Conservation (phyloP, 2,329 filamentous ascomycete species). For the Trichophyton equinum region DNA sequence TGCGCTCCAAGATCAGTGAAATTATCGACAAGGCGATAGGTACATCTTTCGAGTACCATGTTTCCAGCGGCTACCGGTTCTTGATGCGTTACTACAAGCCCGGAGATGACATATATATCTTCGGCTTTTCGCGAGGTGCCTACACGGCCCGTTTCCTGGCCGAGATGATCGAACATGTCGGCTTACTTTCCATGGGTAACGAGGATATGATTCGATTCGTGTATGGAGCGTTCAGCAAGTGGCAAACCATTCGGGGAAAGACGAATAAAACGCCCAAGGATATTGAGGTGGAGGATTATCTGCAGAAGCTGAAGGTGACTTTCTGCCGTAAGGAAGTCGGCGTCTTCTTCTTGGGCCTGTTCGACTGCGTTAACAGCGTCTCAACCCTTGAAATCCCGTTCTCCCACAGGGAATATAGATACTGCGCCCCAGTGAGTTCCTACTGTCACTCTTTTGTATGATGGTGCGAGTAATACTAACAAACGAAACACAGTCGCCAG, state of each 20-base stretch:
- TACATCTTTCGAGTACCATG: conserved; percentile 38
- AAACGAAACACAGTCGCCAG: conserved; percentile 24
- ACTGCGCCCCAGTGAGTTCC: conserved; percentile 27
- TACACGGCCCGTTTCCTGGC: conserved; percentile 44
- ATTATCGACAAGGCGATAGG: conserved; percentile 14
- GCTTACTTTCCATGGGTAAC: conserved; percentile 40
- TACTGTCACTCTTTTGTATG: conserved; percentile 9
- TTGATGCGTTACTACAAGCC: conserved; percentile 43
- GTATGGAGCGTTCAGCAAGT: conserved; percentile 24
- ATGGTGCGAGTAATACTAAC: conserved; percentile 11
- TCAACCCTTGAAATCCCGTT: conserved; percentile 23
- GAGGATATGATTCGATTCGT: conserved; percentile 44
- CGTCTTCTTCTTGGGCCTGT: conserved; percentile 45
- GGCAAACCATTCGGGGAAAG: conserved; percentile 23
- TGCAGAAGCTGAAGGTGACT: conserved; percentile 37
- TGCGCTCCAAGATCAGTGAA: conserved; percentile 10
- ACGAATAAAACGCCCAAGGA: conserved; percentile 14
- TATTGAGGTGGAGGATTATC: conserved; percentile 15
- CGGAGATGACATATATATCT: conserved; percentile 43
- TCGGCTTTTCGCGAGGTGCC: conserved; percentile 43
- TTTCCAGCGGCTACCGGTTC: conserved; percentile 43
- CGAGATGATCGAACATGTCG: conserved; percentile 40
- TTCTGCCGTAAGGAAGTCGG: conserved; percentile 37
- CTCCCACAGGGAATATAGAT: conserved; percentile 26
- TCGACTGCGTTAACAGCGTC: conserved; percentile 44